Conservation (phyloP, 2,329 filamentous ascomycete genomes). For the Tolypocladium sp. region DNA sequence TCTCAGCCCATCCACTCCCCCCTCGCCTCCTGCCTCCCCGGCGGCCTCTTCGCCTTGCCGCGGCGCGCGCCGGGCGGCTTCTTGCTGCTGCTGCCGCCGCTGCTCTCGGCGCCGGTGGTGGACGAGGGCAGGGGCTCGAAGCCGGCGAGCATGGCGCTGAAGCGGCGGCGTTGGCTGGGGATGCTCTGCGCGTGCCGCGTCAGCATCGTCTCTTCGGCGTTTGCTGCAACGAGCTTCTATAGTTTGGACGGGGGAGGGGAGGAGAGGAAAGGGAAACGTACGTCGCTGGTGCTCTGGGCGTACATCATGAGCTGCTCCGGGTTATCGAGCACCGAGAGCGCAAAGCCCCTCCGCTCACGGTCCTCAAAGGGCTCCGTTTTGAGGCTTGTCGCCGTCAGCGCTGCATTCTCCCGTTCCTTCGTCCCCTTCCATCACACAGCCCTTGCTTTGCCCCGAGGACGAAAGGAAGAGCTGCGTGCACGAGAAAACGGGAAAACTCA, state of each 20-base stretch:
- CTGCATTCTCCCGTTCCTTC: neutral
- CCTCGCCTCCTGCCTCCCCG: neutral
- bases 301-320: conserved; percentile 53
- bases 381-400: neutral
- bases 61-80: neutral
- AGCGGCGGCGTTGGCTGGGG: conserved; percentile 44
- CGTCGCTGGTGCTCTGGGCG: conserved; percentile 43
- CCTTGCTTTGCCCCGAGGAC: neutral
- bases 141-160: conserved; percentile 47
- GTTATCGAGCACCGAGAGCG: conserved; percentile 43
- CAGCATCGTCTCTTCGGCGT: neutral
- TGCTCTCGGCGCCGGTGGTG: neutral
- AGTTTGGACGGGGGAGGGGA: neutral
- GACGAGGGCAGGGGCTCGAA: conserved; percentile 19
- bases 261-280: conserved; percentile 22
- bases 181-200: conserved; percentile 34
- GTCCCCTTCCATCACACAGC: neutral
- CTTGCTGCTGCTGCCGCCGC: neutral
- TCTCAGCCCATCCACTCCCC: neutral
- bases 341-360: conserved; percentile 36
- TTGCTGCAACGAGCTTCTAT: neutral
- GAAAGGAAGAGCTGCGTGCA: neutral
- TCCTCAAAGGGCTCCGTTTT: conserved; percentile 30
- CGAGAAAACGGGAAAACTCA: neutral
- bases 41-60: neutral